A percentile compares a stretch with the other conserved stretches of the same genome.
These are phyloP conservation scores for Hanseniaspora lindneri DNA, from an alignment of 805 yeast species.

Conservation along the genomic window DNA sequence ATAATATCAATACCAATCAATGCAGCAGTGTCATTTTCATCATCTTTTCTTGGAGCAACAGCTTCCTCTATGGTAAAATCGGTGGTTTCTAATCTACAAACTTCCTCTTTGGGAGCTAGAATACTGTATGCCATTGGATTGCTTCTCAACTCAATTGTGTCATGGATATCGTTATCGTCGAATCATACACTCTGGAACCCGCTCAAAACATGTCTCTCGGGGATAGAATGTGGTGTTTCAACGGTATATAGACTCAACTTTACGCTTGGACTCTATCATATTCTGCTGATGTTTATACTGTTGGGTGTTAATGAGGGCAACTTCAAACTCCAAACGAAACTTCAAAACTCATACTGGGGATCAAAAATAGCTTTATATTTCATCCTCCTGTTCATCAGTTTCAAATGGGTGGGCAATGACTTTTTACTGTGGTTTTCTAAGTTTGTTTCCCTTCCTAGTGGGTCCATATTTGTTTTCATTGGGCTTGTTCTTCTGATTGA, in stretches of 20 bases:
- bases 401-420: constrained; percentile 58
- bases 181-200: constrained; percentile 66
- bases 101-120: constrained; percentile 70
- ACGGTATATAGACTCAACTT: constrained; percentile 89
- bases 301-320: constrained; percentile 65
- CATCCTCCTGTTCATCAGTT: constrained; percentile 50
- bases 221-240: constrained; percentile 80
- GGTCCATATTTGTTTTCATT: constrained; percentile 74
- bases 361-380: constrained; percentile 54
- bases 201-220: constrained; percentile 60
- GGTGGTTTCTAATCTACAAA: constrained; percentile 42
- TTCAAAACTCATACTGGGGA: constrained; percentile 92
- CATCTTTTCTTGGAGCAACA: constrained; percentile 75
- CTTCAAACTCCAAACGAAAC: constrained; percentile 47
- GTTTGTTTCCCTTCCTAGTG: constrained; percentile 70
- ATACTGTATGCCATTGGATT: constrained; percentile 72
- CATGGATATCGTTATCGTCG: constrained; percentile 80
- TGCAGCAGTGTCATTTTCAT: constrained; percentile 46
- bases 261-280: constrained; percentile 71
- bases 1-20: constrained; percentile 60
- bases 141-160: constrained; percentile 62
- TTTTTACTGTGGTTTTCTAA: constrained; percentile 88
- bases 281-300: constrained; percentile 53
- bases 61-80: constrained; percentile 54
- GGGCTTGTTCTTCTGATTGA: constrained; percentile 86